Percentiles rank a stretch among this genome's conserved stretches.
Conservation (phyloP, 768 basidiomycete species). For the Trametes coccinea region DNA sequence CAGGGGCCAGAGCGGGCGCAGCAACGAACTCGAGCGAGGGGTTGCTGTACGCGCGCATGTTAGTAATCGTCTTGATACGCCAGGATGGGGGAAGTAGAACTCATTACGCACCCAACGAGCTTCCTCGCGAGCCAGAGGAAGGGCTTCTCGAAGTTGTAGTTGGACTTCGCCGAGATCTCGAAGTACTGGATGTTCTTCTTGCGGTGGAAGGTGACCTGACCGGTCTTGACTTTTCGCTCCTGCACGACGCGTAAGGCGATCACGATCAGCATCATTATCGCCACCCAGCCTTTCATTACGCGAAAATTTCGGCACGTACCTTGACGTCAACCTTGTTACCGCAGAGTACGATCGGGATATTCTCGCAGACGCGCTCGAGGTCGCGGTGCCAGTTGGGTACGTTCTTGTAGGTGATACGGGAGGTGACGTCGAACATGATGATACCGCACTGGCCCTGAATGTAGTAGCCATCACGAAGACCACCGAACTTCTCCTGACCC, state of each 20-base stretch:
- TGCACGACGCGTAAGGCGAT: constrained; percentile 34
- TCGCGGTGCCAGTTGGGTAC: constrained; percentile 99
- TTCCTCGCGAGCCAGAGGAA: constrained; percentile 99
- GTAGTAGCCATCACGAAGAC: constrained; percentile 95
- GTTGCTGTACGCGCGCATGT: constrained; percentile 53
- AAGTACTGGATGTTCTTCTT: constrained; percentile 99
- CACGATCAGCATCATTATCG: constrained; percentile 1
- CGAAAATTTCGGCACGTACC: constrained; percentile 47
- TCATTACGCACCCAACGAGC: constrained; percentile 79
- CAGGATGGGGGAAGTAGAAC: no score
- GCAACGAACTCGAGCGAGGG: constrained; percentile 91
- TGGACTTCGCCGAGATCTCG: constrained; percentile 99
- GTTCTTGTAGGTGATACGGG: constrained; percentile 99
- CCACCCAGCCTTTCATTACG: not conserved
- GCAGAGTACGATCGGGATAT: constrained; percentile 98
- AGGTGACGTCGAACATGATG: constrained; percentile 99
- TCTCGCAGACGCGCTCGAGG: constrained; percentile 99
- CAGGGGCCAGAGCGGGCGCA: constrained; percentile 92
- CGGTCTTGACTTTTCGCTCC: constrained; percentile 99
- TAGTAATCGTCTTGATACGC: not conserved
- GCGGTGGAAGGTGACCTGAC: constrained; percentile 97
- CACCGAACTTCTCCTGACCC: constrained; percentile 99
- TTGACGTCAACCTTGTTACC: constrained; percentile 99
- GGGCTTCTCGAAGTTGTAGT: constrained; percentile 99
- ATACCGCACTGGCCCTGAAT: constrained; percentile 99